Conservation (phyloP, 2,329 filamentous ascomycete genomes). For the Alternaria arborescens region DNA sequence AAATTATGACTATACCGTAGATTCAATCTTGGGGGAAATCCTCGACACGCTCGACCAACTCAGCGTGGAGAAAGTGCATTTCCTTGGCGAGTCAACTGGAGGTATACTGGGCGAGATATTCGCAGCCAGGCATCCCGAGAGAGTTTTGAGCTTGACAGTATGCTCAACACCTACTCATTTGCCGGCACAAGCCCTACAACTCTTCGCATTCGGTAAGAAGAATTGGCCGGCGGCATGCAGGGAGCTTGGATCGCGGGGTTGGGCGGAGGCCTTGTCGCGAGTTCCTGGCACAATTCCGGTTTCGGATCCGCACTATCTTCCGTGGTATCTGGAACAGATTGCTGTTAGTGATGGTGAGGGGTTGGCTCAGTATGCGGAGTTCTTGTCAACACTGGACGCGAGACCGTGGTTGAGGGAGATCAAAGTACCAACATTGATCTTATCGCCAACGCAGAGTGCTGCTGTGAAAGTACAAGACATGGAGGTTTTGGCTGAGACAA, state of each 20-base stretch:
- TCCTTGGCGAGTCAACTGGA: slow-evolving; percentile 47
- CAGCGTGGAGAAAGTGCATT: slow-evolving; percentile 42
- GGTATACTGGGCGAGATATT: slow-evolving; percentile 48
- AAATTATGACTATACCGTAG: slow-evolving; percentile 29
- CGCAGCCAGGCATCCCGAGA: slow-evolving; percentile 42
- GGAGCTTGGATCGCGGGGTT: slow-evolving; percentile 43
- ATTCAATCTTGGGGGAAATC: slow-evolving; percentile 45
- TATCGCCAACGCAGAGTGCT: slow-evolving; percentile 46
- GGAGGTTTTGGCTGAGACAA: slow-evolving; percentile 23
- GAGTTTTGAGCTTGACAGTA: slow-evolving; percentile 42
- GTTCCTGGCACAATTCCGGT: slow-evolving; percentile 44
- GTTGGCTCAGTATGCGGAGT: slow-evolving; percentile 47
- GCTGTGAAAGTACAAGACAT: slow-evolving; percentile 44
- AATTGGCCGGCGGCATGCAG: slow-evolving; percentile 44
- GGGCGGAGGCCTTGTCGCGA: slow-evolving; percentile 40
- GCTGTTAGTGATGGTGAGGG: slow-evolving; percentile 40
- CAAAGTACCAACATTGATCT: slow-evolving; percentile 41
- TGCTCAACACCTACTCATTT: slow-evolving; percentile 45
- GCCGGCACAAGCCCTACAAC: slow-evolving; percentile 35
- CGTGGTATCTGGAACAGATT: slow-evolving; percentile 47
- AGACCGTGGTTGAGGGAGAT: slow-evolving; percentile 40
- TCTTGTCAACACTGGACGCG: slow-evolving; percentile 44
- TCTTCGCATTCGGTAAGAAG: slow-evolving; percentile 40
- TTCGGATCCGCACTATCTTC: slow-evolving; percentile 37
- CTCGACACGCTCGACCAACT: slow-evolving; percentile 49